Base-by-base conservation (phyloP, 176 grass and related monocot genomes). In the Poa annua region DNA sequence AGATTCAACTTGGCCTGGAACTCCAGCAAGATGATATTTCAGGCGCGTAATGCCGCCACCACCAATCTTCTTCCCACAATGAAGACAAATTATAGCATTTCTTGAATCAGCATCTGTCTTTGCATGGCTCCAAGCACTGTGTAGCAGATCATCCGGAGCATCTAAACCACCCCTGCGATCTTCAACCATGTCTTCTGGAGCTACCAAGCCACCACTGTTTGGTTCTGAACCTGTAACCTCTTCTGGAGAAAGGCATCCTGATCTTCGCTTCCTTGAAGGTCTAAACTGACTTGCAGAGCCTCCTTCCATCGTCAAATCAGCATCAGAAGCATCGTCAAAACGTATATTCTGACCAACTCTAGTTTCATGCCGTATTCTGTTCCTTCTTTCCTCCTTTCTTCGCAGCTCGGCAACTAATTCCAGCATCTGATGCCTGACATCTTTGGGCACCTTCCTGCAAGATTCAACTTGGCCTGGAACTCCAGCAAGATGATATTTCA, bases 401-500 rank as follows among this genome's bases (percentile, higher is more conserved):
- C 72, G 54, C 29, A 57, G 36, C 33, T 63, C 70, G 38, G 81
- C 67, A 56, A 92, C 76, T 24, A 83, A 74, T 35, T 74, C 66
- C 62, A 35, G 35, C 75, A 92, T 83, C 74, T 89, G 82, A 68
- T 4, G 68, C 66, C 83, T 89, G 76, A 92, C 83, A 54, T 89
- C 76, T 78, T 54, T 19, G 7, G 90, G 86, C 45, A 92, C 86
- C 60, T 81, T 89, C 83, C 69, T 83, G 81, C 90, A 92, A 79
- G 67, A 41, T 78, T 76, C 69, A 86, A 85, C 86, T 53, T 89
- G 79, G 9, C 90, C 86, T 38, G 75, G 55, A 88, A 89, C 53
- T 66, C 90, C 90, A 44, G 86, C 90, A 29, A 92, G 90, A 85
- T 88, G 86, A 51, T 88, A 60, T 66, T 92, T 92, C 38, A 92